phyloP scores from a whole-genome alignment of 2,329 filamentous ascomycete genomes.

The Colletotrichum sp. region DNA sequence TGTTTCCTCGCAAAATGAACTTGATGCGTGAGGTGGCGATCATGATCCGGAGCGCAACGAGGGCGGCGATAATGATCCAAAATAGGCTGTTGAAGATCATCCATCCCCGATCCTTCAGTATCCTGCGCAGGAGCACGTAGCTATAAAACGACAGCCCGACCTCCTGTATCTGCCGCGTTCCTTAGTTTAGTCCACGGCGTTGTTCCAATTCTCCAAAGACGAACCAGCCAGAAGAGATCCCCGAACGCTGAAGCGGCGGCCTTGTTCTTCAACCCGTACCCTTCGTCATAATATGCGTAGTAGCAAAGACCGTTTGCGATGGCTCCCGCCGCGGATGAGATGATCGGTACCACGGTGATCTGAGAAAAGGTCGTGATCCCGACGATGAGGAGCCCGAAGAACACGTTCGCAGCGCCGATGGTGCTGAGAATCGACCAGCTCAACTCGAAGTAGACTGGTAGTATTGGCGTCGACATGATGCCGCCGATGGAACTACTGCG shows the following conservation, averaged over 20 bases:
- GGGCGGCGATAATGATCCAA: conserved; percentile 60
- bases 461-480: conserved; percentile 4
- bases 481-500: not conserved
- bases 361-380: conserved; percentile 44
- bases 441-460: conserved; percentile 42
- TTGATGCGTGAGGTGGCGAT: conserved; percentile 37
- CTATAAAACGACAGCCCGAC: conserved; percentile 52
- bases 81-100: conserved; percentile 57
- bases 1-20: conserved; percentile 30
- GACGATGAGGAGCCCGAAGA: conserved; percentile 42
- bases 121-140: conserved; percentile 56
- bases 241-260: conserved; percentile 42
- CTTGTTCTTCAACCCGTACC: conserved; percentile 24
- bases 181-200: not conserved
- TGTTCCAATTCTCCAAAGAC: not conserved
- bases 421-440: conserved; percentile 51
- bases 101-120: conserved; percentile 48
- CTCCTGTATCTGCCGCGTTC: conserved; percentile 41
- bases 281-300: conserved; percentile 42
- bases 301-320: conserved; percentile 49
- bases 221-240: conserved; percentile 46
- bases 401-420: conserved; percentile 43
- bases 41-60: conserved; percentile 50
- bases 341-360: conserved; percentile 43
- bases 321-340: conserved; percentile 40